Evolutionary conservation across 2,329 filamentous ascomycete species (phyloP), one percentile per base, ranked within the genome.

Genomic region (Aspergillus melleus): DNA sequence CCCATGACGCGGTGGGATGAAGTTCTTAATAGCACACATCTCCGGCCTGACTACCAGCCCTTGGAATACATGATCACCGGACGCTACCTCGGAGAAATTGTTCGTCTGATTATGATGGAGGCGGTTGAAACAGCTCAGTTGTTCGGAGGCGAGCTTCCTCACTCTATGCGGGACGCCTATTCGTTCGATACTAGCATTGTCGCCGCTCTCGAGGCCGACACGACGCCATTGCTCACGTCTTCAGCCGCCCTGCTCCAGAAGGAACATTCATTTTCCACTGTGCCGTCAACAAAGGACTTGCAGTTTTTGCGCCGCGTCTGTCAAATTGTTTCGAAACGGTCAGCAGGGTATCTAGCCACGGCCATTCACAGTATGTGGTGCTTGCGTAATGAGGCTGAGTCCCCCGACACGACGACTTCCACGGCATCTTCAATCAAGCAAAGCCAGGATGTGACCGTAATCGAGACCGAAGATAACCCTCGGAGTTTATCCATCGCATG

Each of bases 1-100:
- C 84, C 85, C 1, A 81, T 79, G 64, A 87, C 86, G 6, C 77
- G 82, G 14, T 88, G 86, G 86, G 86, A 89, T 64, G 83, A 87
- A 8, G 67, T 80, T 30, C 76, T 89, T 52, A 88, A 88, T 70
- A 72, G 75, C 29, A 79, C 78, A 6, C 86, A 88, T 66, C 68
- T 81, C 16, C 76, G 81, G 10, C 86, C 86, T 0, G 84, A 87
- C 72, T 88, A 88, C 64, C 86, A 89, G 65, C 86, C 86, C 1
- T 79, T 88, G 59, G 86, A 89, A 68, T 86, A 88, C 66, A 82
- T 88, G 75, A 82, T 86, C 62, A 85, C 84, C 11, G 86, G 86
- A 19, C 82, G 85, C 16, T 88, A 88, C 67, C 76, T 88, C 1
- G 86, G 86, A 22, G 86, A 89, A 65, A 84, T 89, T 54, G 81